phyloP scores from a whole-genome alignment of 2,329 filamentous ascomycete species.

The Aspergillus versicolor region DNA sequence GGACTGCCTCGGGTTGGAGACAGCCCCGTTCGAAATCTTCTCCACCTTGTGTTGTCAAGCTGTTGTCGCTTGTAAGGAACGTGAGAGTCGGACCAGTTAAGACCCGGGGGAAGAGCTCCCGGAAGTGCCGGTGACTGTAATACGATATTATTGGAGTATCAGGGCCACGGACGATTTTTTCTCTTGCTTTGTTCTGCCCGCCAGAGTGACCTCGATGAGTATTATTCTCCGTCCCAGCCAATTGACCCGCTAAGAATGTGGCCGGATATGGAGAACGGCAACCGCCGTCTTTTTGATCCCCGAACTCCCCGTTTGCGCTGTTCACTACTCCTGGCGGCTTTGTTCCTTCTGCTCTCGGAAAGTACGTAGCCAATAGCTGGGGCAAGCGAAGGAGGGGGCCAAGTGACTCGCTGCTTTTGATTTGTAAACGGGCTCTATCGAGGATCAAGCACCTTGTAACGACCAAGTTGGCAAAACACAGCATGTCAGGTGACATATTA shows the following conservation, averaged over 20 bases:
- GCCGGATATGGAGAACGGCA: constrained; percentile 17
- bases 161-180: not conserved
- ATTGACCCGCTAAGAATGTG: not conserved
- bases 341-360: constrained; percentile 1
- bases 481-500: constrained; percentile 3
- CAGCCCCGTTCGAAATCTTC: not conserved
- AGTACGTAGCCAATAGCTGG: not conserved
- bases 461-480: not conserved
- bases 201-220: not conserved
- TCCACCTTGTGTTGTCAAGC: not conserved
- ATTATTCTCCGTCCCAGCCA: not conserved
- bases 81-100: not conserved
- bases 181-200: not conserved
- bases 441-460: not conserved
- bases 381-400: not conserved
- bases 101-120: not conserved
- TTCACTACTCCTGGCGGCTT: not conserved
- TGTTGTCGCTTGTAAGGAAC: not conserved
- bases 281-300: constrained; percentile 4
- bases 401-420: not conserved
- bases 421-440: not conserved
- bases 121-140: not conserved
- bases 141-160: not conserved
- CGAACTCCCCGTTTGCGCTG: not conserved
- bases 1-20: not conserved